Conservation (phyloP, 352 stramenopile species). For the Pythium rishiriense region DNA sequence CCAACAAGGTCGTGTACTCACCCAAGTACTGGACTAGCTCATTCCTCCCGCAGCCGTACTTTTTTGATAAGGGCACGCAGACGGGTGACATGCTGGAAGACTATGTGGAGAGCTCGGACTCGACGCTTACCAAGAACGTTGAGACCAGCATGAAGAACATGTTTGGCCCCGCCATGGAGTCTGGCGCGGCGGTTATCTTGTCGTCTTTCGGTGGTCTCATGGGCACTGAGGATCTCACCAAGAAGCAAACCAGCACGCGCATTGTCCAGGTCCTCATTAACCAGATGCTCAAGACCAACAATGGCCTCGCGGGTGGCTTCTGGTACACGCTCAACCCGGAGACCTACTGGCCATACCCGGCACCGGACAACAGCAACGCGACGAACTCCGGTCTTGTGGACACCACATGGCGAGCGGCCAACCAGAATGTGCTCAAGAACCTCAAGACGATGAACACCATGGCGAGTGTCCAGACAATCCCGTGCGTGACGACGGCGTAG, state of each 20-base stretch:
- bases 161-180: slow-evolving; percentile 64
- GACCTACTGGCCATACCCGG: slow-evolving; percentile 71
- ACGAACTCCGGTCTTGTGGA: slow-evolving; percentile 66
- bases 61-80: slow-evolving; percentile 53
- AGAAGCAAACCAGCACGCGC: slow-evolving; percentile 68
- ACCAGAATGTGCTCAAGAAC: slow-evolving; percentile 62
- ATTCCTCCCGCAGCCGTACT: slow-evolving; percentile 58
- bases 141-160: slow-evolving; percentile 82
- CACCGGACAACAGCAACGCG: slow-evolving; percentile 57
- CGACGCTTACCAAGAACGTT: slow-evolving; percentile 61
- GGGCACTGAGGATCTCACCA: slow-evolving; percentile 52
- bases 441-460: slow-evolving; percentile 74
- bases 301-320: slow-evolving; percentile 71
- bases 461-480: slow-evolving; percentile 63
- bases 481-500: slow-evolving; percentile 36
- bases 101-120: slow-evolving; percentile 60
- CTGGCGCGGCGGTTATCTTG: slow-evolving; percentile 63
- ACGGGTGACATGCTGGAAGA: slow-evolving; percentile 61
- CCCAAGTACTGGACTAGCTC: slow-evolving; percentile 80
- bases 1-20: slow-evolving; percentile 81
- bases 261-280: slow-evolving; percentile 65
- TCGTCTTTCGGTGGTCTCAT: slow-evolving; percentile 84
- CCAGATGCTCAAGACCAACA: slow-evolving; percentile 53
- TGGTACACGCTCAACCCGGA: slow-evolving; percentile 84
- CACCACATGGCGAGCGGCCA: slow-evolving; percentile 67